A percentile compares a stretch with the other conserved stretches of the same genome.
These are phyloP conservation scores for Gomphus bonarii DNA, from an alignment of 1,284 basidiomycete genomes.

Conservation along the genomic window DNA sequence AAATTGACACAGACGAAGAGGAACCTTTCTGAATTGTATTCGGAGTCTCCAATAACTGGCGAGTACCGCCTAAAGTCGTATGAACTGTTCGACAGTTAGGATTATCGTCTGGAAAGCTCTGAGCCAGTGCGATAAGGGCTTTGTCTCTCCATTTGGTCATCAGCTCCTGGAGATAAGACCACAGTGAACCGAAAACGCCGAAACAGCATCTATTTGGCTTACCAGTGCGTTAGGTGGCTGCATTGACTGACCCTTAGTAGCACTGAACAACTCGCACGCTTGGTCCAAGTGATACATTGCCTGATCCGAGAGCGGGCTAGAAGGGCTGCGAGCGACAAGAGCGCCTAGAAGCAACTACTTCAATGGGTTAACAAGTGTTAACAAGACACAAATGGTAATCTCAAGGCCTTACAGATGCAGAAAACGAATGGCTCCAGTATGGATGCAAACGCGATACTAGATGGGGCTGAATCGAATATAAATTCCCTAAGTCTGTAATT, in stretches of 20 bases:
- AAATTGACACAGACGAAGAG: not conserved
- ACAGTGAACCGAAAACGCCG: not conserved
- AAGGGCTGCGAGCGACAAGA: conserved; percentile 9
- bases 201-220: not conserved
- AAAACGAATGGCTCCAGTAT: conserved; percentile 11
- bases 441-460: conserved; percentile 9
- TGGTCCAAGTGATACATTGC: conserved; percentile 1
- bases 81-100: not conserved
- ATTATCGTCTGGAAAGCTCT: not conserved
- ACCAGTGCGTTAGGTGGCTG: conserved; percentile 8
- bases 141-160: conserved; percentile 5
- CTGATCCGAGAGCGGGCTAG: not conserved
- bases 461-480: conserved; percentile 1
- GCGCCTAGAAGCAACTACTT: conserved; percentile 6
- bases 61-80: not conserved
- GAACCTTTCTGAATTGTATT: not conserved
- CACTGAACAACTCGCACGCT: conserved; percentile 1
- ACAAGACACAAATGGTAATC: not conserved
- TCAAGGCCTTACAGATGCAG: not conserved
- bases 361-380: not conserved
- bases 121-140: not conserved
- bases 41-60: not conserved
- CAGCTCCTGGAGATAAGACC: not conserved
- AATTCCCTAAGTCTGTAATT: conserved; percentile 1
- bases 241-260: not conserved